Evolutionary conservation across 2,329 filamentous ascomycete genomes (phyloP).

Genomic region (Penicillium sp.): DNA sequence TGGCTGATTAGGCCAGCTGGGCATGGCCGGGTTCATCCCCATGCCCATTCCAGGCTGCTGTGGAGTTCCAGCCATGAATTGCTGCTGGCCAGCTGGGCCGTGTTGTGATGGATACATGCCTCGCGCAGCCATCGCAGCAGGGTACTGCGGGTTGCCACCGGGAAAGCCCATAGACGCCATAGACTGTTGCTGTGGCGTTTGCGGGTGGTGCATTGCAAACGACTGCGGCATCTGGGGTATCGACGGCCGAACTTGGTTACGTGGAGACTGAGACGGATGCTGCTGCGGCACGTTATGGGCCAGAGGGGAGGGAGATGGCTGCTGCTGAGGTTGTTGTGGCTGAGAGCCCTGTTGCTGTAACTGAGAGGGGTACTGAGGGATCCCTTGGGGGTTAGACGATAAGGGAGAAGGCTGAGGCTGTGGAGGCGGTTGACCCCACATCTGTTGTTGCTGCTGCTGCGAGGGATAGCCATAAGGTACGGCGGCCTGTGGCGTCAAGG

Average conservation of each 20-base stretch:
- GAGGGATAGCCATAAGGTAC: conserved; percentile 58
- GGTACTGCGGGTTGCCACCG: conserved; percentile 39
- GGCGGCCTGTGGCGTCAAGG: conserved; percentile 56
- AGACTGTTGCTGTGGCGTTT: conserved; percentile 38
- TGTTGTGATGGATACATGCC: conserved; percentile 46
- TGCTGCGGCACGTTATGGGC: conserved; percentile 39
- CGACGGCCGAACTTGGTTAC: conserved; percentile 43
- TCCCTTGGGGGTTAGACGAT: conserved; percentile 44
- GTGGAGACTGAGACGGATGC: conserved; percentile 50
- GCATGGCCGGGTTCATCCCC: conserved; percentile 42
- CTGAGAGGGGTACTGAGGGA: conserved; percentile 47
- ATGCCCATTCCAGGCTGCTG: conserved; percentile 44
- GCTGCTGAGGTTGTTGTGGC: conserved; percentile 11
- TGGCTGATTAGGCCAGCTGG: conserved; percentile 42
- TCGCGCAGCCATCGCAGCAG: conserved; percentile 36
- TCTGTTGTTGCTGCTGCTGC: conserved; percentile 69
- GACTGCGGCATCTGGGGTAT: conserved; percentile 44
- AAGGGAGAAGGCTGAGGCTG: conserved; percentile 67
- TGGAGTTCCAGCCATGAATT: conserved; percentile 39
- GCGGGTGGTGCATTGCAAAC: conserved; percentile 43
- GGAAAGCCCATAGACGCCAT: conserved; percentile 46
- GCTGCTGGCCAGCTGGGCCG: conserved; percentile 40
- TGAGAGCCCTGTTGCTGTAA: conserved; percentile 42
- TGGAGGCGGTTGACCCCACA: conserved; percentile 67
- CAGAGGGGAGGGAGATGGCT: conserved; percentile 41